Evolutionary conservation across 1,284 basidiomycete genomes (phyloP).

Genomic region (Cutaneotrichosporon dermatis): DNA sequence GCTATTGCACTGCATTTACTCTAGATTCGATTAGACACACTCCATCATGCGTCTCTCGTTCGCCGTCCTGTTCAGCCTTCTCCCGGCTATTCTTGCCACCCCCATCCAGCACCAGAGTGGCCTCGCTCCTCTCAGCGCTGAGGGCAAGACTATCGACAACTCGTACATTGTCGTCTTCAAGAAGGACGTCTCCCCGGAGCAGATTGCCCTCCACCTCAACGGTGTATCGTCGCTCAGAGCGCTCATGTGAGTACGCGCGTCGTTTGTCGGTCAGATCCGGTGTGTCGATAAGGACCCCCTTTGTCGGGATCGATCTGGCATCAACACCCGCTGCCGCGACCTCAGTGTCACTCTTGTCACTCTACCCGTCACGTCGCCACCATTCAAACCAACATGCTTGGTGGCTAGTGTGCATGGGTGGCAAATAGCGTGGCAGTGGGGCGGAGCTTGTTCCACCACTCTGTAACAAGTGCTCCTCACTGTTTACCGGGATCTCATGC

Average conservation of each 20-base stretch:
- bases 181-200: constrained; percentile 57
- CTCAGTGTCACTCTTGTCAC: not conserved
- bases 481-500: no score
- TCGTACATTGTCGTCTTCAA: constrained; percentile 88
- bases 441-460: no score
- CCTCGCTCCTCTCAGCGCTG: constrained; percentile 45
- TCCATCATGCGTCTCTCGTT: constrained; percentile 31
- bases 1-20: not conserved
- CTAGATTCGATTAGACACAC: not conserved
- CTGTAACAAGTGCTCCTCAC: no score
- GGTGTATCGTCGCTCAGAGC: constrained; percentile 32
- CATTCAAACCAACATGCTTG: not conserved
- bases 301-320: no score
- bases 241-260: constrained; percentile 40
- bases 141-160: constrained; percentile 60
- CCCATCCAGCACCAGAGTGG: constrained; percentile 26
- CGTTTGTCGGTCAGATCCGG: constrained; percentile 7
- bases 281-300: not conserved
- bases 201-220: constrained; percentile 64
- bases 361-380: not conserved
- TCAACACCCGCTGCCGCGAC: no score
- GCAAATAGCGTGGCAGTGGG: no score
- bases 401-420: no score
- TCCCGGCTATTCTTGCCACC: constrained; percentile 40
- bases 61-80: constrained; percentile 32